Percentiles rank a stretch among this genome's conserved stretches.
Conservation (phyloP, 805 yeast species). For the Dipodascopsis uninucleata region DNA sequence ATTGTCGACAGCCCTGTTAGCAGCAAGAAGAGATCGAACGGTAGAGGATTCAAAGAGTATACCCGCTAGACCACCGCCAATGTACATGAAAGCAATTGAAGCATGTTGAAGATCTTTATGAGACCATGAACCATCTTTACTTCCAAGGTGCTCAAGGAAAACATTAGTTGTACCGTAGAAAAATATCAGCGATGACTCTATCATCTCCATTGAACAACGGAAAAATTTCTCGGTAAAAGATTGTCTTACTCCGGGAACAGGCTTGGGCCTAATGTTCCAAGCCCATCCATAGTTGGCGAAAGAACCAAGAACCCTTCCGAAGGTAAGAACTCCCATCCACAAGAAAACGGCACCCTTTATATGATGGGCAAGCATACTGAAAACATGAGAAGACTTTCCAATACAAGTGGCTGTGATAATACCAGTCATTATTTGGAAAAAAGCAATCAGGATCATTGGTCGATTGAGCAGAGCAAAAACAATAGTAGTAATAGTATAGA, state of each 20-base stretch:
- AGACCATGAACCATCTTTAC: slow-evolving; percentile 76
- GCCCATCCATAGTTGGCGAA: slow-evolving; percentile 77
- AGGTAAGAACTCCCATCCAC: slow-evolving; percentile 67
- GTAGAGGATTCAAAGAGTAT: slow-evolving; percentile 63
- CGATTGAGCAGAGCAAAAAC: slow-evolving; percentile 55
- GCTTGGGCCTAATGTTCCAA: slow-evolving; percentile 59
- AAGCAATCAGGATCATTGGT: slow-evolving; percentile 58
- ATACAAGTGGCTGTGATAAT: slow-evolving; percentile 63
- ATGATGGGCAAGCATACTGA: slow-evolving; percentile 87
- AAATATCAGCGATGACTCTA: slow-evolving; percentile 75
- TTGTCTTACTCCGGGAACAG: slow-evolving; percentile 20
- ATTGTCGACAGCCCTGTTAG: slow-evolving; percentile 10
- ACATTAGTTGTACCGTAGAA: slow-evolving; percentile 87
- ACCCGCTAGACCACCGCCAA: slow-evolving; percentile 93
- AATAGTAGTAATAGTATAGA: slow-evolving; percentile 37
- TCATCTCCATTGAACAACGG: slow-evolving; percentile 70
- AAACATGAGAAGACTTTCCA: slow-evolving; percentile 65
- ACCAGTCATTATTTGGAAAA: slow-evolving; percentile 54
- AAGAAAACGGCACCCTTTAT: slow-evolving; percentile 93
- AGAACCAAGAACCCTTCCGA: slow-evolving; percentile 84
- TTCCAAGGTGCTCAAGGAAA: slow-evolving; percentile 83
- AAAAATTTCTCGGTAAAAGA: slow-evolving; percentile 40
- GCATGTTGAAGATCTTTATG: slow-evolving; percentile 88
- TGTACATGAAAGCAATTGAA: slow-evolving; percentile 84
- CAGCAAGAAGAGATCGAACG: slow-evolving; percentile 32